Percentiles rank a stretch among this genome's conserved stretches.
These are phyloP conservation scores for Syncephalastrum monosporum DNA, from an alignment of 371 early-diverging fungal genomes.

Conservation along the genomic window DNA sequence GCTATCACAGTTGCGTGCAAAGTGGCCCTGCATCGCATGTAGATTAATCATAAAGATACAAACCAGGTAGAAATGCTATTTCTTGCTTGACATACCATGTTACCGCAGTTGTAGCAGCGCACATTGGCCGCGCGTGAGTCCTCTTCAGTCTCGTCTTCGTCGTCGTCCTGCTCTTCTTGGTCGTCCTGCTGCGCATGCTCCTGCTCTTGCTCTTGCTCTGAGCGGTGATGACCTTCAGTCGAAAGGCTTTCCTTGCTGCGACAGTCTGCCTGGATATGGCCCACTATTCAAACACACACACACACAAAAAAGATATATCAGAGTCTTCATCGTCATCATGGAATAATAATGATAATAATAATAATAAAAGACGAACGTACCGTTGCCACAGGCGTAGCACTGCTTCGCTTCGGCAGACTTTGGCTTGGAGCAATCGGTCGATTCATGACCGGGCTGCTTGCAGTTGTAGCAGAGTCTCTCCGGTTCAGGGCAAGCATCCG, in stretches of 20 bases:
- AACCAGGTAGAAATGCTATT: background rate
- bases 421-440: constrained; percentile 53
- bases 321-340: background rate
- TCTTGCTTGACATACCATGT: constrained; percentile 41
- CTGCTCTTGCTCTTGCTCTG: constrained; percentile 4
- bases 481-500: constrained; percentile 46
- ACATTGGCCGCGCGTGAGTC: constrained; percentile 10
- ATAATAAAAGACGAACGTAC: constrained; percentile 29
- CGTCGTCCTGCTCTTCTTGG: background rate
- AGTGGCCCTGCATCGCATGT: constrained; percentile 47
- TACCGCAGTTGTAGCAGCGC: constrained; percentile 59
- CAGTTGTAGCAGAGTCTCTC: constrained; percentile 58
- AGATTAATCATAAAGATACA: constrained; percentile 1
- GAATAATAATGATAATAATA: too few relatives aligned
- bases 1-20: constrained; percentile 57
- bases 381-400: constrained; percentile 63
- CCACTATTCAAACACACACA: constrained; percentile 50
- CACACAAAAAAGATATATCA: too few relatives aligned
- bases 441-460: constrained; percentile 61
- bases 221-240: constrained; percentile 11
- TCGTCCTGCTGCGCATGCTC: constrained; percentile 10
- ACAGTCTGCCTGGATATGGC: constrained; percentile 62
- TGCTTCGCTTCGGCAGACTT: constrained; percentile 55
- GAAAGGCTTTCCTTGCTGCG: constrained; percentile 23
- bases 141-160: background rate